phyloP scores from a whole-genome alignment of 75 land plant species.

The Cryptomeria japonica region DNA sequence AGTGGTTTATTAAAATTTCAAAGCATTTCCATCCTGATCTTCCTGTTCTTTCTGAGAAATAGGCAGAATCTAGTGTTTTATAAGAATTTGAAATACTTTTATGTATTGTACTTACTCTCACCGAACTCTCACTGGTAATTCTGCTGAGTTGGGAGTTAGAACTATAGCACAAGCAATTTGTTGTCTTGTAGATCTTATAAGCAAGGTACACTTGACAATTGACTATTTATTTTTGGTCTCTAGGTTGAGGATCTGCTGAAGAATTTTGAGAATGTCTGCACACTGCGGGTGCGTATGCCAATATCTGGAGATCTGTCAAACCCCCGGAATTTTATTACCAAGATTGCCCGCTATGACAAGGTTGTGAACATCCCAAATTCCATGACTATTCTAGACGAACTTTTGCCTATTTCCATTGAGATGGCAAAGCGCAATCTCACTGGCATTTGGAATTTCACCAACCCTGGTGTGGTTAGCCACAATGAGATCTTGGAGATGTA shows the following conservation, averaged over 20 bases:
- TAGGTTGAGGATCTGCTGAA: slow-evolving; percentile 73
- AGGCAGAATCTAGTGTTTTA: neutral
- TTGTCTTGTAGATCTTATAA: neutral
- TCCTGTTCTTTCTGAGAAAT: neutral
- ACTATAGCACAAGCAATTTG: neutral
- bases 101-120: neutral
- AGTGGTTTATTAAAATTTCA: neutral
- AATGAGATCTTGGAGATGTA: slow-evolving; percentile 80
- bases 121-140: neutral
- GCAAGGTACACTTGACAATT: neutral
- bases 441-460: slow-evolving; percentile 68
- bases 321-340: slow-evolving; percentile 82
- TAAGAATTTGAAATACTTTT: neutral
- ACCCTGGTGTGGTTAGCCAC: slow-evolving; percentile 70
- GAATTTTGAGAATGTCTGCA: slow-evolving; percentile 75
- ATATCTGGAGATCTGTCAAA: slow-evolving; percentile 62
- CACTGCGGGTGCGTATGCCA: slow-evolving; percentile 75
- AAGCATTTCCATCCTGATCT: neutral
- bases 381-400: slow-evolving; percentile 79
- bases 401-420: slow-evolving; percentile 69
- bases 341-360: slow-evolving; percentile 67
- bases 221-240: neutral
- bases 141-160: neutral
- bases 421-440: slow-evolving; percentile 76
- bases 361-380: slow-evolving; percentile 80